phyloP scores from a whole-genome alignment of 1,284 basidiomycete genomes.

The Boletus sp. region DNA sequence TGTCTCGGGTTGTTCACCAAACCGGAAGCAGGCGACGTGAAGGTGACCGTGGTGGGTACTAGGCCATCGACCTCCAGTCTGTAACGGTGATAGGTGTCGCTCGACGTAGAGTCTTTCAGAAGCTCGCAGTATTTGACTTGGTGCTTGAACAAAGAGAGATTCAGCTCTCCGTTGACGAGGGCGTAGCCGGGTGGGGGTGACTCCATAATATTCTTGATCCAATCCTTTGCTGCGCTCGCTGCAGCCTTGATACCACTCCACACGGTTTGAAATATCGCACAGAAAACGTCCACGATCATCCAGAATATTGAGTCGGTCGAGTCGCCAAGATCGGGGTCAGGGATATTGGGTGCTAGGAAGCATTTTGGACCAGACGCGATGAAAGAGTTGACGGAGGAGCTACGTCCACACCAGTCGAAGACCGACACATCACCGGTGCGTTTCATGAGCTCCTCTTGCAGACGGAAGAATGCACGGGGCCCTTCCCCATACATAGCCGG shows the following conservation, averaged over 20 bases:
- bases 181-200: constrained; percentile 19
- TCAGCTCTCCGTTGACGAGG: constrained; percentile 26
- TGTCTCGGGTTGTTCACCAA: constrained; percentile 8
- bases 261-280: constrained; percentile 4
- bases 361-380: constrained; percentile 18
- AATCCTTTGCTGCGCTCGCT: not conserved
- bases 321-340: constrained; percentile 2
- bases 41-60: constrained; percentile 8
- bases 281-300: constrained; percentile 18
- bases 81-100: constrained; percentile 6
- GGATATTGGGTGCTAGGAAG: constrained; percentile 8
- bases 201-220: constrained; percentile 7
- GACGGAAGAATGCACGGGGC: constrained; percentile 24
- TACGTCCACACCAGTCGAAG: constrained; percentile 34
- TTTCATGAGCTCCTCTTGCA: constrained; percentile 32
- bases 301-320: constrained; percentile 6
- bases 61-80: constrained; percentile 12
- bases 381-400: constrained; percentile 24
- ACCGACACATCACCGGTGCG: constrained; percentile 26
- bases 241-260: constrained; percentile 10
- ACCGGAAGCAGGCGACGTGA: not conserved
- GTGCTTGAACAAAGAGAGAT: constrained; percentile 24
- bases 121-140: constrained; percentile 14
- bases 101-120: not conserved
- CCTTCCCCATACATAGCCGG: constrained; percentile 26